phyloP scores from a whole-genome alignment of 768 basidiomycete genomes.

The Dioszegia crocea region DNA sequence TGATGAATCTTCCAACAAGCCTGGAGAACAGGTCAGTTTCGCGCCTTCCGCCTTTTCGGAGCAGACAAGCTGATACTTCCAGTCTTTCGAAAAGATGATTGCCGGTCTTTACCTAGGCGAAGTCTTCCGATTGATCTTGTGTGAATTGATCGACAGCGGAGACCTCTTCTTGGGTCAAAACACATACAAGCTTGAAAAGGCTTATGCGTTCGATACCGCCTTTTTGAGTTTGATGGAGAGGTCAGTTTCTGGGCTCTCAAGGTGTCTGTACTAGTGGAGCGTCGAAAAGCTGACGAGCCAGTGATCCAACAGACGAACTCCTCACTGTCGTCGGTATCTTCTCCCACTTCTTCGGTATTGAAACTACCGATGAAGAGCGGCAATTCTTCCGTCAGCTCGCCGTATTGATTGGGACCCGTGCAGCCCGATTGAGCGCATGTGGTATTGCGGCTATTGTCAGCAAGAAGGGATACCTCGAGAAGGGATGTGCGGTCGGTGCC shows the following conservation, averaged over 20 bases:
- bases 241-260: too few relatives aligned
- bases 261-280: not conserved
- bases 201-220: slow-evolving; percentile 91
- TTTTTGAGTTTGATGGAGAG: slow-evolving; percentile 96
- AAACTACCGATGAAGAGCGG: slow-evolving; percentile 92
- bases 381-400: slow-evolving; percentile 96
- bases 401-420: slow-evolving; percentile 78
- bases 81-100: slow-evolving; percentile 72
- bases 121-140: slow-evolving; percentile 88
- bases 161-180: slow-evolving; percentile 97
- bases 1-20: slow-evolving; percentile 93
- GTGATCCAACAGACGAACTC: slow-evolving; percentile 92
- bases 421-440: slow-evolving; percentile 85
- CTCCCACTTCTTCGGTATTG: slow-evolving; percentile 91
- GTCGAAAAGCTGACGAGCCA: slow-evolving; percentile 42
- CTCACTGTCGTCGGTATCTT: slow-evolving; percentile 97
- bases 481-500: slow-evolving; percentile 59
- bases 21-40: slow-evolving; percentile 66
- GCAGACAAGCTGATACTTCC: slow-evolving; percentile 1
- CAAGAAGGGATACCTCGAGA: slow-evolving; percentile 89
- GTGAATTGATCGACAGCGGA: slow-evolving; percentile 93
- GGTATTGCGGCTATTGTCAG: slow-evolving; percentile 94
- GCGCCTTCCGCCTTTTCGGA: slow-evolving; percentile 5
- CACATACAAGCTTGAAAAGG: slow-evolving; percentile 93
- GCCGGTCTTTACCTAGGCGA: slow-evolving; percentile 95